These are phyloP conservation scores for Cryphonectria carpinicola DNA, from an alignment of 2,329 filamentous ascomycete species.

Conservation along the genomic window DNA sequence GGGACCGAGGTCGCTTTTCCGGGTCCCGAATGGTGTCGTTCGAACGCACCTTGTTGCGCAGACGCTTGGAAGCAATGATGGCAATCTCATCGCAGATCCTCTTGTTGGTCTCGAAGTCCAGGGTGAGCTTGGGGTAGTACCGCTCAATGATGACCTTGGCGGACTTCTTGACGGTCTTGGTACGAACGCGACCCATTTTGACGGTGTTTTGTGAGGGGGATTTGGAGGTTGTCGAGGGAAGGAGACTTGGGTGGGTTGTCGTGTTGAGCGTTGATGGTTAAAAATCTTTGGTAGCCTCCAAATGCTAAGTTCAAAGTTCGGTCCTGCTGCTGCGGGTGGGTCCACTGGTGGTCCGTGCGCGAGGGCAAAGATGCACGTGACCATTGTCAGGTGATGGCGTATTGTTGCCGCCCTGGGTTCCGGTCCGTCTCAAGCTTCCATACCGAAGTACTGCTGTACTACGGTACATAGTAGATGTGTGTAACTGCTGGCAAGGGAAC, in stretches of 20 bases:
- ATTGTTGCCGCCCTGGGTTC: not conserved
- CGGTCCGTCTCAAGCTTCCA: no score
- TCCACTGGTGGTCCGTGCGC: not conserved
- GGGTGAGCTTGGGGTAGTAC: slow-evolving; percentile 95
- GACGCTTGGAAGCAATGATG: slow-evolving; percentile 98
- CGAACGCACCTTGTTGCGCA: slow-evolving; percentile 88
- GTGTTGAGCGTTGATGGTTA: slow-evolving; percentile 8
- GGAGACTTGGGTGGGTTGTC: slow-evolving; percentile 18
- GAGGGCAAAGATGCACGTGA: slow-evolving; percentile 11
- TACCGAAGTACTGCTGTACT: no score
- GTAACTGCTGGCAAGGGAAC: not conserved
- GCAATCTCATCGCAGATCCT: slow-evolving; percentile 99
- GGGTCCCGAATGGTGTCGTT: not conserved
- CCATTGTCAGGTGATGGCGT: not conserved
- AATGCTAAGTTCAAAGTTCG: not conserved
- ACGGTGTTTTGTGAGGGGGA: slow-evolving; percentile 48
- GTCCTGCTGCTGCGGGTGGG: slow-evolving; percentile 3
- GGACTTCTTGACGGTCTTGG: slow-evolving; percentile 74
- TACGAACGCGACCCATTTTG: slow-evolving; percentile 73
- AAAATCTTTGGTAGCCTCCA: not conserved
- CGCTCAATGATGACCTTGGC: slow-evolving; percentile 99
- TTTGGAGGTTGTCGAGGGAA: slow-evolving; percentile 29
- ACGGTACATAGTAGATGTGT: not conserved
- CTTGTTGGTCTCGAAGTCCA: slow-evolving; percentile 99
- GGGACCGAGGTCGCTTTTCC: not conserved